Base-by-base conservation (phyloP, 768 basidiomycete genomes). In the Panaeolus papilionaceus region DNA sequence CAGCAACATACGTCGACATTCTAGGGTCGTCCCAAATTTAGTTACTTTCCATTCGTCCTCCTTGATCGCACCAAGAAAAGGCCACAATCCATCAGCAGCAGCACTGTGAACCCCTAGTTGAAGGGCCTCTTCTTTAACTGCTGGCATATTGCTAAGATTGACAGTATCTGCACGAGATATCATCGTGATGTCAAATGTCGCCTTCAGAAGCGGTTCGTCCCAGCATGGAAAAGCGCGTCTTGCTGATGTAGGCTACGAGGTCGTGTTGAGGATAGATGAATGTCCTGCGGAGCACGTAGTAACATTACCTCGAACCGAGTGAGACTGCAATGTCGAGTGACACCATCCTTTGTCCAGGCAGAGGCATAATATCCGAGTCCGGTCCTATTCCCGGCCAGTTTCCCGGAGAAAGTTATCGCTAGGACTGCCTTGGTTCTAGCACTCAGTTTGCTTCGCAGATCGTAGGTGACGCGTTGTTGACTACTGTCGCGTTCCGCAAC, bases 171-270 rank as follows among this genome's bases (percentile, higher is more conserved):
- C 82, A 68, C 89, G 88, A n/a, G 94, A 93, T 72, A 96, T 84
- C 84, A 96, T 82, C 11, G 90, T 91, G 68, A 95, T 81, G 0
- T 84, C 73, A 75, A 91, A 93, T 2, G 91, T 95, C 0, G 95
- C 92, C 78, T 98, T 98, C 71, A 96, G 83, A 44, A 88, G 83
- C 14, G 96, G 97, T 75, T 98, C 96, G 75, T 98, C 96, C 93
- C 94, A 97, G 80, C 91, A 94, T 28, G 93, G 93, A 77, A 94
- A 93, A 4, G 91, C 88, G 45, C 88, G 85, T 63, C 96, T 83
- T 9, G 96, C 96, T 67, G 90, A 90, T 44, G 93, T 97, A 47
- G 96, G 89, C 91, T 97, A 71, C 16, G 64, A 61, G 51, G 14
- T 18, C 16, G 64, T 1, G 23, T 23, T 23, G 23, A 23, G 23